Conservation (phyloP, 208 protist genomes). For the Kentomonas sorsogonicus region DNA sequence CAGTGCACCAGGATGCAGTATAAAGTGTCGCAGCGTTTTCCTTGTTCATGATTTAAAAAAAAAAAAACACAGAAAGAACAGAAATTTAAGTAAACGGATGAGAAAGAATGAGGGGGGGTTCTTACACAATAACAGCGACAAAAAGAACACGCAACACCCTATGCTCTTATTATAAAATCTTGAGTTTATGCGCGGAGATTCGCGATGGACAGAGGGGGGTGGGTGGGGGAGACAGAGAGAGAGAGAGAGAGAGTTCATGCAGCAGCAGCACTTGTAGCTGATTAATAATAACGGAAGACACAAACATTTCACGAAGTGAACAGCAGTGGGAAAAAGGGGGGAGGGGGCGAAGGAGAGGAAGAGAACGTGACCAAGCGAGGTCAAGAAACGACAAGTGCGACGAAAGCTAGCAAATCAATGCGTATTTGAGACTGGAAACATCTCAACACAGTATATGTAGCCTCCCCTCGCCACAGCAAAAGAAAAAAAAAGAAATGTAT, state of each 20-base stretch:
- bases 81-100: constrained; percentile 6
- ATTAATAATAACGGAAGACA: no score
- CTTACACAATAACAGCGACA: not conserved
- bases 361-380: not conserved
- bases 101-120: constrained; percentile 4
- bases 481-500: constrained; percentile 8
- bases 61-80: constrained; percentile 13
- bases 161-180: not conserved
- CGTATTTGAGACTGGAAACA: not conserved
- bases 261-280: not conserved
- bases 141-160: constrained; percentile 7
- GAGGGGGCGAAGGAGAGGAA: not conserved
- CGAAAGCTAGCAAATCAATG: not conserved
- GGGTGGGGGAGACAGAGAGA: not conserved
- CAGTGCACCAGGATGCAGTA: no score
- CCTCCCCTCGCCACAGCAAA: no score
- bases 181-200: not conserved
- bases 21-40: no score
- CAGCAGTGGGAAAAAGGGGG: no score
- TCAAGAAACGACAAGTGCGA: not conserved
- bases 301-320: no score
- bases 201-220: not conserved
- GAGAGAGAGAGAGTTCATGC: not conserved
- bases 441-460: not conserved
- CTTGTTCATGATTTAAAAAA: not conserved